Base-by-base conservation (phyloP, 148 eudicot genomes). In the Persicaria maculosa region DNA sequence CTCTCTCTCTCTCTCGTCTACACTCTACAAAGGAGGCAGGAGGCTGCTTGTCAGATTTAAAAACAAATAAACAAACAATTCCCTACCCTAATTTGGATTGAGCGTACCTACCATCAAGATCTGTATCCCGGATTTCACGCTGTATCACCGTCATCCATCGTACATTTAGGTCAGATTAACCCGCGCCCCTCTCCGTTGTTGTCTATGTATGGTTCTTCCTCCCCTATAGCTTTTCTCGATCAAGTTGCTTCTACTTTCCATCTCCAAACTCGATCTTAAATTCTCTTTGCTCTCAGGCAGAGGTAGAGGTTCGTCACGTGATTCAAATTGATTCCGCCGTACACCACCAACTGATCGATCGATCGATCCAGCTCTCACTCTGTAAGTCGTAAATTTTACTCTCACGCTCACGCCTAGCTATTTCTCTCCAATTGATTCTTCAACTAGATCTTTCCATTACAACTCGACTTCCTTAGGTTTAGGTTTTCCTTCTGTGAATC, bases 111-210 rank as follows among this genome's bases (percentile, higher is more conserved):
- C 6, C 10, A 40, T 65, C 36, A n/a, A 20, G 36, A 20, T 65
- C 70, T 36, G 9, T 65, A 40, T 65, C 70, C 70, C 70, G 47
- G 70, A 65, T 65, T 65, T 65, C 70, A 65, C 70, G 70, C 70
- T 10, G 5, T 62, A 5, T 25, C 68, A 62, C 44, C 6, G 9
- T 31, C 16, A 10, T 43, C 46, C 17, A 36, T 65, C 36, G 19
- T 65, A 65, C 70, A 17, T 2, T 36, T 31, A 10, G 16, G 31
- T 58, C 64, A 5, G 44, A 62, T 62, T 62, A 4, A 2, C 36
- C 36, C 36, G 1, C 36, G 2, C 36, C 36, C 36, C 36, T 31
- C 36, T 31, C 36, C 36, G 36, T 31, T 31, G 36, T 31, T 31
- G 36, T 31, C 36, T 31, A 25, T 25, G 1, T 25, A 1, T 0